These are phyloP conservation scores for Oligophagozyma castellii DNA, from an alignment of 1,139 yeast genomes.

Conservation along the genomic window DNA sequence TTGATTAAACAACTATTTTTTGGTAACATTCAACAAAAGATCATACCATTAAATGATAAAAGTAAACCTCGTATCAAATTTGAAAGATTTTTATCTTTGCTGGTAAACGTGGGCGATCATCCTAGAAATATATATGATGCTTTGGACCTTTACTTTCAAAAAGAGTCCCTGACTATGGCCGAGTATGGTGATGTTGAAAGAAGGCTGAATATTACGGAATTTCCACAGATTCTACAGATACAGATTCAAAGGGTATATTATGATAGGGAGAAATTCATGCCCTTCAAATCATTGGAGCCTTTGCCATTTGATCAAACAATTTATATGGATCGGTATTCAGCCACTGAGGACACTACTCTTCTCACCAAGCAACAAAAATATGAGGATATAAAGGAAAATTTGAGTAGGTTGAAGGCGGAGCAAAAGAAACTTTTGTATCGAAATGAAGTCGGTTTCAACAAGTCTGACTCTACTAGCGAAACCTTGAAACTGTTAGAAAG, in stretches of 20 bases:
- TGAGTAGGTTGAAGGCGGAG: slow-evolving; percentile 32
- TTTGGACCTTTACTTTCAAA: slow-evolving; percentile 65
- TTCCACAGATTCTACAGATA: slow-evolving; percentile 76
- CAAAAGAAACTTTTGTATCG: slow-evolving; percentile 31
- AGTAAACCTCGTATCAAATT: slow-evolving; percentile 38
- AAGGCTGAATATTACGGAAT: slow-evolving; percentile 50
- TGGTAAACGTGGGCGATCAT: slow-evolving; percentile 77
- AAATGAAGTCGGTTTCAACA: slow-evolving; percentile 34
- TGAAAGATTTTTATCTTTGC: slow-evolving; percentile 67
- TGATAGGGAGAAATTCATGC: slow-evolving; percentile 57
- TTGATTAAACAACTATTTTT: slow-evolving; percentile 65
- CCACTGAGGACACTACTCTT: slow-evolving; percentile 47
- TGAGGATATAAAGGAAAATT: slow-evolving; percentile 47
- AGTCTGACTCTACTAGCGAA: slow-evolving; percentile 39
- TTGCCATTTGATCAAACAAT: slow-evolving; percentile 65
- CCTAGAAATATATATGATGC: slow-evolving; percentile 87
- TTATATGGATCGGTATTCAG: slow-evolving; percentile 80
- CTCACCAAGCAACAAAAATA: slow-evolving; percentile 41
- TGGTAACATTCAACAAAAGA: slow-evolving; percentile 51
- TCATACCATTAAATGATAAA: slow-evolving; percentile 28
- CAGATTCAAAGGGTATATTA: slow-evolving; percentile 91
- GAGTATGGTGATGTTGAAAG: slow-evolving; percentile 61
- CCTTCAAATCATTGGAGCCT: slow-evolving; percentile 73
- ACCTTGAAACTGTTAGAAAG: slow-evolving; percentile 44
- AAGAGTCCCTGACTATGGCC: slow-evolving; percentile 52